A percentile compares a stretch with the other conserved stretches of the same genome.
phyloP scores from a whole-genome alignment of 257 asterid species.

The Nicotiana paniculata region DNA sequence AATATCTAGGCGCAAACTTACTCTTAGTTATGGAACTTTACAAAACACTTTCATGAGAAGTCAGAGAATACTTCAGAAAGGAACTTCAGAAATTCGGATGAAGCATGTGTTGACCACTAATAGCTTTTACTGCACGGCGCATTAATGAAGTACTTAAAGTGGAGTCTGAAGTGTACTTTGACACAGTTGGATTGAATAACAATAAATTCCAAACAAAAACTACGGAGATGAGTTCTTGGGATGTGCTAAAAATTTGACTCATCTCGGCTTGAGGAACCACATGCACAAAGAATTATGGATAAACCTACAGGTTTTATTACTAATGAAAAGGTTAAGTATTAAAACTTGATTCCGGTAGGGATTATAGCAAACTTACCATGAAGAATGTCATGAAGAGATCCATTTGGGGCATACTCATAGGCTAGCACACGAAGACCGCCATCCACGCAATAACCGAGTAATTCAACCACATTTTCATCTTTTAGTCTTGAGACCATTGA shows the following conservation, averaged over 20 bases:
- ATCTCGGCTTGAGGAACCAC: not conserved
- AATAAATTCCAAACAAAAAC: not conserved
- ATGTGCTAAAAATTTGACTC: not conserved
- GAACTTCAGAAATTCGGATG: not conserved
- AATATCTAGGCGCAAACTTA: not conserved
- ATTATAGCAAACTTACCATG: conserved; percentile 46
- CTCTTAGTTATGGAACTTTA: not conserved
- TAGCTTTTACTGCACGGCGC: not conserved
- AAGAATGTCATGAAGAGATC: conserved; percentile 89
- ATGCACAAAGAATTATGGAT: not conserved
- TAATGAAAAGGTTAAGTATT: not conserved
- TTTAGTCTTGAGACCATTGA: conserved; percentile 88
- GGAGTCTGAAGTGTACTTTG: not conserved
- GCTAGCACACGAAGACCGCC: conserved; percentile 76
- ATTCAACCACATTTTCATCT: conserved; percentile 69
- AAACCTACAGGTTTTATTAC: not conserved
- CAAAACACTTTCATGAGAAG: not conserved
- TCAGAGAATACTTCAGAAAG: not conserved
- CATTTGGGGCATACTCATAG: conserved; percentile 79
- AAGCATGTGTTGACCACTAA: not conserved
- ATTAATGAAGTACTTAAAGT: not conserved
- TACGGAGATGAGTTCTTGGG: not conserved
- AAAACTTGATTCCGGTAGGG: not conserved
- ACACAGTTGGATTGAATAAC: not conserved
- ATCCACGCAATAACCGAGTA: conserved; percentile 84